phyloP scores from a whole-genome alignment of 148 eudicot species.

The Rhododendron mucronatum region DNA sequence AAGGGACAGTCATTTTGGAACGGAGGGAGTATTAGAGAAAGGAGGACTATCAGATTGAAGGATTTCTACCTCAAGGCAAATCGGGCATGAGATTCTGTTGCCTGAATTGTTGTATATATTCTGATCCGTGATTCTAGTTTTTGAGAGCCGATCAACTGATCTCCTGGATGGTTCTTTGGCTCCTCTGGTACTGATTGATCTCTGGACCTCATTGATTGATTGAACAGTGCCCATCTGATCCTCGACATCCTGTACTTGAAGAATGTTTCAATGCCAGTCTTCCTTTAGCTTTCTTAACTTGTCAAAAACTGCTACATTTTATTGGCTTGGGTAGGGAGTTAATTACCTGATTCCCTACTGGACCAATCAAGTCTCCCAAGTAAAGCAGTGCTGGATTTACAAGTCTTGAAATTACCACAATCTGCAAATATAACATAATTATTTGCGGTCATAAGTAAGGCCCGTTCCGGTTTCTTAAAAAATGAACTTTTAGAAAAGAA shows the following conservation, averaged over 20 bases:
- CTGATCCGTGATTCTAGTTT: not conserved
- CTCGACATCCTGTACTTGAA: not conserved
- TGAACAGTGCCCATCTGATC: not conserved
- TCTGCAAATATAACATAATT: not conserved
- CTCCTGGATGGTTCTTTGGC: not conserved
- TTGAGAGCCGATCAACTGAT: not conserved
- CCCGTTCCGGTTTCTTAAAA: too few relatives aligned
- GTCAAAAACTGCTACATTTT: not conserved
- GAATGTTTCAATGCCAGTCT: not conserved
- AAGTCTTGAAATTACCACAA: not conserved
- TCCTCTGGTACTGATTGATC: not conserved
- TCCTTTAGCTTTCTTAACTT: not conserved
- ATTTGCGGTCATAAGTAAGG: too few relatives aligned
- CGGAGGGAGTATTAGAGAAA: too few relatives aligned
- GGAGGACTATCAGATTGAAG: not conserved
- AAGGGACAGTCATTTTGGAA: too few relatives aligned
- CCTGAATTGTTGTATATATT: not conserved
- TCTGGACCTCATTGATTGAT: not conserved
- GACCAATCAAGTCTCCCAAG: not conserved
- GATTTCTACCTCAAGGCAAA: conserved; percentile 6
- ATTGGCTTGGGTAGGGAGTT: not conserved
- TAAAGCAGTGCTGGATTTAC: not conserved
- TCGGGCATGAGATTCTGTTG: not conserved
- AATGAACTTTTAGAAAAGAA: too few relatives aligned
- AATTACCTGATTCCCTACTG: not conserved